Base-by-base conservation (phyloP, 2,329 filamentous ascomycete species). In the Cadophora malorum region DNA sequence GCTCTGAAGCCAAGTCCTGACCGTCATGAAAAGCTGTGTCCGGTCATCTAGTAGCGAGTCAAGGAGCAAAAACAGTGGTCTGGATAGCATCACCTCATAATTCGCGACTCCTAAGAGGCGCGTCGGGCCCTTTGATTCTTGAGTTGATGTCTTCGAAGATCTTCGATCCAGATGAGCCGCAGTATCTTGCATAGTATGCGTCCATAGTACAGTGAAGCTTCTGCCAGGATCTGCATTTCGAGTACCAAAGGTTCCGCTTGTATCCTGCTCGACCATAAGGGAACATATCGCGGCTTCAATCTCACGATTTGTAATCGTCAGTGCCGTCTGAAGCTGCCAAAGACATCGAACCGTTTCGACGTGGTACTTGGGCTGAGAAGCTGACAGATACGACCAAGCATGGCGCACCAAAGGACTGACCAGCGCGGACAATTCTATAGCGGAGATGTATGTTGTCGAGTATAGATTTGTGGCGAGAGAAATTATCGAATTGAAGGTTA, bases 331-430 rank as follows among this genome's bases (percentile, higher is more conserved):
- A 63, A 99, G 81, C 72, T 93, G 89, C 92, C 96, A 97, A 49
- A 99, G 82, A 73, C 89, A 91, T 67, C 92, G 89, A 9, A 96
- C 92, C 21, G 94, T 90, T 80, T 99, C 96, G 38, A 99, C 94
- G 76, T 98, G 96, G 73, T 95, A 96, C 76, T 97, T 97, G 0
- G 94, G 94, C 70, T 90, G 90, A 14, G 89, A 85, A n/a, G 92
- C 90, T 0, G 93, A 92, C 49, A 99, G 81, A 75, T 92, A 93
- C 5, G 82, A 79, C 96, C 96, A 99, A 0, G 95, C 85, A 66
- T 90, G 86, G 1, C 83, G 83, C 19, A 96, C 89, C 25, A 98
- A 81, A 33, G 87, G 84, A 23, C 88, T 84, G 5, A 95, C 86
- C 9, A 97, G 80, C 65, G 81, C 84, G 65, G 84, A 90, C 61